A percentile compares a stretch with the other conserved stretches of the same genome.
Conservation (phyloP, 345 rosid genomes). For the Eucalyptus erythrocorys region DNA sequence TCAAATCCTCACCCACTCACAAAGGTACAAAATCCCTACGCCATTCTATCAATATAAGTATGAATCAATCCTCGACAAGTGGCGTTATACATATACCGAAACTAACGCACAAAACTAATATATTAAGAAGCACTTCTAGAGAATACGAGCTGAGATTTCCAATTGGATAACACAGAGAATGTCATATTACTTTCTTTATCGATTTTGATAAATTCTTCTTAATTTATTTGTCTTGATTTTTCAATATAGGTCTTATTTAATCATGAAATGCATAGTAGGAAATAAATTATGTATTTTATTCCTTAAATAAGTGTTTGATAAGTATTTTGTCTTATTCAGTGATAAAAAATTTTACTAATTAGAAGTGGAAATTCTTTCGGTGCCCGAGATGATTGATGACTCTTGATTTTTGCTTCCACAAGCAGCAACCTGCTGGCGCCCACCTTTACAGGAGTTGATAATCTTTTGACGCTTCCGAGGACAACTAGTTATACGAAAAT, state of each 20-base stretch:
- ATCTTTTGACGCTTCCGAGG: not conserved
- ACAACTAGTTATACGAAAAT: not conserved
- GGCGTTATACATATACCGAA: not conserved
- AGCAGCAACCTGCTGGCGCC: not conserved
- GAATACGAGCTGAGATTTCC: not conserved
- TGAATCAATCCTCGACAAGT: not conserved
- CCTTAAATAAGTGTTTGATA: not conserved
- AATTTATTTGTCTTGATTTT: not conserved
- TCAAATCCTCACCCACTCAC: too few relatives aligned
- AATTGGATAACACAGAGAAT: not conserved
- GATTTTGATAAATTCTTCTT: not conserved
- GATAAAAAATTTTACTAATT: not conserved
- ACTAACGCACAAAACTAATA: not conserved
- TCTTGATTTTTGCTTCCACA: not conserved
- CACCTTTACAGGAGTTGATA: not conserved
- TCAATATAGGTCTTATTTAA: not conserved
- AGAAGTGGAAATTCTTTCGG: not conserved
- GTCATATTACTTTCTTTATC: not conserved
- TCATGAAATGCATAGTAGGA: not conserved
- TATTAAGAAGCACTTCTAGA: not conserved
- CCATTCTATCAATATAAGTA: too few relatives aligned
- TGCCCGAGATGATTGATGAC: not conserved
- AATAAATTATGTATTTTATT: not conserved
- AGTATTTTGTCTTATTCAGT: not conserved
- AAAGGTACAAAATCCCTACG: too few relatives aligned